These are phyloP conservation scores for Emericellopsis terricola DNA, from an alignment of 495 filamentous ascomycete genomes.

Conservation along the genomic window DNA sequence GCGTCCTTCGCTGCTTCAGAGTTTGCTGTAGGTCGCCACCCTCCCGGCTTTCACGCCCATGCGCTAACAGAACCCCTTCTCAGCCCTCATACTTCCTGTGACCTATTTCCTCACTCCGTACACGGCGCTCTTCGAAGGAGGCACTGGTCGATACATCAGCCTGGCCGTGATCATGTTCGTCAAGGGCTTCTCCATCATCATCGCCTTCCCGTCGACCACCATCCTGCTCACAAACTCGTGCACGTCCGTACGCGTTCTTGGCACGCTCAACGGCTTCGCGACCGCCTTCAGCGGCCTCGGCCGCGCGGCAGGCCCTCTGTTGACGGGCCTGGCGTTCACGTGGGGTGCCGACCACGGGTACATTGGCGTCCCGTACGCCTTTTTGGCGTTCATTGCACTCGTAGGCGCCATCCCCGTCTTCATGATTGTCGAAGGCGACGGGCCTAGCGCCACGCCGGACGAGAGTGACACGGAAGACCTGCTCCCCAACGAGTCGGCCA, in stretches of 20 bases:
- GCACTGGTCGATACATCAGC: slow-evolving; percentile 20
- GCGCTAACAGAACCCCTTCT: background rate
- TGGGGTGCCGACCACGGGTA: slow-evolving; percentile 53
- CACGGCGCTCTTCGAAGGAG: slow-evolving; percentile 38
- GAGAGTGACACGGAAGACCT: slow-evolving; percentile 16
- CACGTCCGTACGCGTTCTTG: slow-evolving; percentile 50
- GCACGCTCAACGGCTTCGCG: slow-evolving; percentile 78
- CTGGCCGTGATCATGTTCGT: slow-evolving; percentile 39
- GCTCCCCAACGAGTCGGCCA: background rate
- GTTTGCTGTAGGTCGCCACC: slow-evolving; percentile 18
- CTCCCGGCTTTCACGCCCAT: background rate
- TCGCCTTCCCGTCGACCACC: slow-evolving; percentile 75
- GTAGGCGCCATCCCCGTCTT: slow-evolving; percentile 48
- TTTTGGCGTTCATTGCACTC: slow-evolving; percentile 37
- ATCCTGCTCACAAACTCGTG: slow-evolving; percentile 85
- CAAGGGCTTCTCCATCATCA: slow-evolving; percentile 54
- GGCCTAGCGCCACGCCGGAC: slow-evolving; percentile 29
- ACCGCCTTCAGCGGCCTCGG: slow-evolving; percentile 65
- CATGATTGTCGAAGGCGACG: slow-evolving; percentile 59
- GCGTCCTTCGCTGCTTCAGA: slow-evolving; percentile 52
- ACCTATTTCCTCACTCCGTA: slow-evolving; percentile 60
- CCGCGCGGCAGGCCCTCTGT: slow-evolving; percentile 55
- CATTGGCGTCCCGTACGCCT: slow-evolving; percentile 66
- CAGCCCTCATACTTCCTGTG: slow-evolving; percentile 41
- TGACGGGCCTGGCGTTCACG: slow-evolving; percentile 46